These are phyloP conservation scores for Cryptococcus amylolentus DNA, from an alignment of 1,284 basidiomycete genomes.

Conservation along the genomic window DNA sequence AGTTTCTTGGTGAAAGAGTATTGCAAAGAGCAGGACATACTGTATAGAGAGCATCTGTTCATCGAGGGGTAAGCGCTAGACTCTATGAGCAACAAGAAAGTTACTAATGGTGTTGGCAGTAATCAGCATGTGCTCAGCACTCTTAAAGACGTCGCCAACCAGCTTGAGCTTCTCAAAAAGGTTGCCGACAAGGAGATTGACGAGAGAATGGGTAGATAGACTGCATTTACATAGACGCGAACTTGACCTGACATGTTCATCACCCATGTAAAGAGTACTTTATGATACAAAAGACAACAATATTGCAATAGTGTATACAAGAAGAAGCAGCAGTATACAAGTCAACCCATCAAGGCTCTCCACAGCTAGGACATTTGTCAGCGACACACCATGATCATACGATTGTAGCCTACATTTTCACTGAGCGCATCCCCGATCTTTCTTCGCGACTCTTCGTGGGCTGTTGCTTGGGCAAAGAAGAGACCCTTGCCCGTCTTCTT, in stretches of 20 bases:
- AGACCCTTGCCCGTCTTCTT: neutral
- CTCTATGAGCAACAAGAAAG: neutral
- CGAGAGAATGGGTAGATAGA: conserved; percentile 22
- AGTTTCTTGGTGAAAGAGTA: conserved; percentile 79
- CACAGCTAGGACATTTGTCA: neutral
- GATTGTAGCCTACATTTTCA: conserved; percentile 42
- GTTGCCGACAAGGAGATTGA: conserved; percentile 48
- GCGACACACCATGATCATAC: neutral
- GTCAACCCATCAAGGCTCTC: neutral
- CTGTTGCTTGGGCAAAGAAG: conserved; percentile 21
- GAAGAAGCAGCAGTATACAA: neutral
- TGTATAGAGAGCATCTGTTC: conserved; percentile 88
- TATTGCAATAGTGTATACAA: neutral
- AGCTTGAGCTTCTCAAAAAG: conserved; percentile 45
- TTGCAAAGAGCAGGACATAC: conserved; percentile 73
- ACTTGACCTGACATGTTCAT: no score
- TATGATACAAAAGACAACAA: no score
- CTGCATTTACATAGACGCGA: no score
- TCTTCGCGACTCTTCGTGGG: conserved; percentile 45
- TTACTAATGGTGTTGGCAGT: conserved; percentile 9
- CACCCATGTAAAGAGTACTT: no score
- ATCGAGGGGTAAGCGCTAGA: conserved; percentile 58
- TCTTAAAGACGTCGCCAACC: conserved; percentile 48
- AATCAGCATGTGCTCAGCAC: conserved; percentile 46
- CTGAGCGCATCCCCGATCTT: conserved; percentile 51